These are phyloP conservation scores for Hyaloscypha variabilis DNA, from an alignment of 495 filamentous ascomycete species.

Conservation along the genomic window DNA sequence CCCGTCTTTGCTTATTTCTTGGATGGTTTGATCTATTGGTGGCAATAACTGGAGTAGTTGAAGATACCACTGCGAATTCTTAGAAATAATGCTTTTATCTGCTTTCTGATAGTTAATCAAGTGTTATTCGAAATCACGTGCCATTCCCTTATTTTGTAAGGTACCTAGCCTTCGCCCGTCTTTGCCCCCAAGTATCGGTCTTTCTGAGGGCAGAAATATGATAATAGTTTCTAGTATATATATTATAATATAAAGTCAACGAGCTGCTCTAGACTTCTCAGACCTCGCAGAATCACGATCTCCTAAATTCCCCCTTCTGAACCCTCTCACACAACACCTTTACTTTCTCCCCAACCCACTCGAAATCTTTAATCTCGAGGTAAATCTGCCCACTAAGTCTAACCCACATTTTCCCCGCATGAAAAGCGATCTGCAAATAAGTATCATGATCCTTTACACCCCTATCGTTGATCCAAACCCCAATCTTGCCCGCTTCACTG, in stretches of 20 bases:
- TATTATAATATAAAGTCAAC: too few relatives aligned
- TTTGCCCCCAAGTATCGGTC: too few relatives aligned
- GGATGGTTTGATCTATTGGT: not conserved
- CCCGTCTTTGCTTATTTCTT: not conserved
- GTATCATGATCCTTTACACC: conserved; percentile 66
- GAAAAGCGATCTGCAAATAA: conserved; percentile 64
- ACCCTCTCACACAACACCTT: conserved; percentile 63
- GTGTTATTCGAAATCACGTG: too few relatives aligned
- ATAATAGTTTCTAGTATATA: too few relatives aligned
- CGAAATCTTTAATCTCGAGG: conserved; percentile 75
- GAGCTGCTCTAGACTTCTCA: not conserved
- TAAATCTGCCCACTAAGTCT: conserved; percentile 81
- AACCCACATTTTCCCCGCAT: conserved; percentile 65
- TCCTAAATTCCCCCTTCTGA: conserved; percentile 35
- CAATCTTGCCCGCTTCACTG: conserved; percentile 41
- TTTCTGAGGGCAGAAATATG: too few relatives aligned
- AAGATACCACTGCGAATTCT: not conserved
- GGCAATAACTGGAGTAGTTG: not conserved
- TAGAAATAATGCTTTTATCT: too few relatives aligned
- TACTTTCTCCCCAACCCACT: conserved; percentile 63
- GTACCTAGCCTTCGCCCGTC: too few relatives aligned
- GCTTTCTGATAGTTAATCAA: too few relatives aligned
- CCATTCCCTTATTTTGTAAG: too few relatives aligned
- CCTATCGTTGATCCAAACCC: conserved; percentile 57
- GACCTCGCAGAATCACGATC: not conserved